Percentiles rank a stretch among this genome's conserved stretches.
These are phyloP conservation scores for Xylariaceae sp. DNA, from an alignment of 2,329 filamentous ascomycete genomes.

Conservation along the genomic window DNA sequence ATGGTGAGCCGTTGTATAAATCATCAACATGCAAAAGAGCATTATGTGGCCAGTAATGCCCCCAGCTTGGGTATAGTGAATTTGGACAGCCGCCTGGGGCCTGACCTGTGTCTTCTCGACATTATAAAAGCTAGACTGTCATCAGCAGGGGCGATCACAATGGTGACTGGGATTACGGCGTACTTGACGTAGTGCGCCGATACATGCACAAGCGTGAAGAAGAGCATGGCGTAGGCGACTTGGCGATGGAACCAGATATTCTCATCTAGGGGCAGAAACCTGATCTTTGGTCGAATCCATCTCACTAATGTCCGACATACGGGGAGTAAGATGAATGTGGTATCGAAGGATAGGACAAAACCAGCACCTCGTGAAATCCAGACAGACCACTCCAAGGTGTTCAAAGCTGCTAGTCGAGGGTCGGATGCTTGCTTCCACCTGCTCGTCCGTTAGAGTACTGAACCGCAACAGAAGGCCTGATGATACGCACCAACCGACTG, in stretches of 20 bases:
- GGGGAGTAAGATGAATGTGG: conserved; percentile 80
- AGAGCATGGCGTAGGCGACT: conserved; percentile 78
- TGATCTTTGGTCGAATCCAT: conserved; percentile 77
- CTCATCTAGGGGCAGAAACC: conserved; percentile 90
- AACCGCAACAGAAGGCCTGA: neutral
- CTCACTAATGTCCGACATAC: conserved; percentile 91
- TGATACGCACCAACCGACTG: conserved; percentile 68
- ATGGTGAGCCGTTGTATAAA: conserved; percentile 92
- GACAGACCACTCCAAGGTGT: conserved; percentile 78
- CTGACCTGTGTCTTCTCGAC: conserved; percentile 82
- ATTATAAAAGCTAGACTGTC: conserved; percentile 73
- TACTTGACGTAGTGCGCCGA: conserved; percentile 89
- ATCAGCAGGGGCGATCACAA: conserved; percentile 4
- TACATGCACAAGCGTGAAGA: conserved; percentile 76
- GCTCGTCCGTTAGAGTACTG: conserved; percentile 13
- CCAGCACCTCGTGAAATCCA: conserved; percentile 96
- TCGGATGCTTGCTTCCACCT: conserved; percentile 77
- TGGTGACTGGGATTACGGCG: conserved; percentile 27
- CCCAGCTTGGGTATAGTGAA: conserved; percentile 83
- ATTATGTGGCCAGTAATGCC: conserved; percentile 96
- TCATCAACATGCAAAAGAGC: conserved; percentile 97
- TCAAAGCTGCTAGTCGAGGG: conserved; percentile 65
- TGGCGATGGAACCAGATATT: conserved; percentile 96
- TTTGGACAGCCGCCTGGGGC: conserved; percentile 73
- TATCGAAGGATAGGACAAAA: conserved; percentile 76